phyloP scores from a whole-genome alignment of 2,329 filamentous ascomycete species.

The Purpureocillium lavendulum region DNA sequence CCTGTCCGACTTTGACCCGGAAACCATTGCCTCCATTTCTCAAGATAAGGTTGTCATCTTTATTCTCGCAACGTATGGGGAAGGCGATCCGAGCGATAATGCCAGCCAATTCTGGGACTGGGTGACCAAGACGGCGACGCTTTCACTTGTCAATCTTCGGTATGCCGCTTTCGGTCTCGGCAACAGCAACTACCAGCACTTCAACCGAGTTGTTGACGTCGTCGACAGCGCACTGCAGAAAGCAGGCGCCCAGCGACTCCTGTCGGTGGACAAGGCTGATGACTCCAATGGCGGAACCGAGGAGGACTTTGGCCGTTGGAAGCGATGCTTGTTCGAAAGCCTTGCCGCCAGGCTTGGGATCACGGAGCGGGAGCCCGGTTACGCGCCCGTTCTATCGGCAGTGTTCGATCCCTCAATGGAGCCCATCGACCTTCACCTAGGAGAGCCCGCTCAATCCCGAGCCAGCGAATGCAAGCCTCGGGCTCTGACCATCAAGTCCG shows the following conservation, averaged over 20 bases:
- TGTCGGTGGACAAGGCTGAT: slow-evolving; percentile 20
- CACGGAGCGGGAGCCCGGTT: background rate
- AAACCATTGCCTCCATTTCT: slow-evolving; percentile 18
- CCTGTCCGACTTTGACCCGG: slow-evolving; percentile 36
- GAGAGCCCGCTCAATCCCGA: too few species aligned
- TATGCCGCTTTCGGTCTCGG: slow-evolving; percentile 30
- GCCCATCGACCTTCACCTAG: too few species aligned
- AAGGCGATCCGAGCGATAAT: slow-evolving; percentile 32
- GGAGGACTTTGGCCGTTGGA: slow-evolving; percentile 28
- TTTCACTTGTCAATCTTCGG: slow-evolving; percentile 11
- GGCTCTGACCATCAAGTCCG: too few species aligned
- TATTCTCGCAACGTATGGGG: slow-evolving; percentile 29
- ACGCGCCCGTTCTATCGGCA: slow-evolving; percentile 2
- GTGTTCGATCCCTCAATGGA: slow-evolving; percentile 11
- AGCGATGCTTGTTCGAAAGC: slow-evolving; percentile 8
- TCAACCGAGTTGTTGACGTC: slow-evolving; percentile 24
- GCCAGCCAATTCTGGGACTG: slow-evolving; percentile 20
- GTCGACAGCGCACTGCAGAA: slow-evolving; percentile 14
- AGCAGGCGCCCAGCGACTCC: slow-evolving; percentile 17
- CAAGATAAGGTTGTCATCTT: slow-evolving; percentile 21
- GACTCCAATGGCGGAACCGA: slow-evolving; percentile 22
- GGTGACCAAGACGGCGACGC: slow-evolving; percentile 11
- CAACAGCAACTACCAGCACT: slow-evolving; percentile 29
- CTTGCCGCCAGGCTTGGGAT: too few species aligned
- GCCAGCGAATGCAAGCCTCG: slow-evolving; percentile 1